Evolutionary conservation across 73 alveolate genomes (phyloP).

Genomic region (Urostyla sp.): DNA sequence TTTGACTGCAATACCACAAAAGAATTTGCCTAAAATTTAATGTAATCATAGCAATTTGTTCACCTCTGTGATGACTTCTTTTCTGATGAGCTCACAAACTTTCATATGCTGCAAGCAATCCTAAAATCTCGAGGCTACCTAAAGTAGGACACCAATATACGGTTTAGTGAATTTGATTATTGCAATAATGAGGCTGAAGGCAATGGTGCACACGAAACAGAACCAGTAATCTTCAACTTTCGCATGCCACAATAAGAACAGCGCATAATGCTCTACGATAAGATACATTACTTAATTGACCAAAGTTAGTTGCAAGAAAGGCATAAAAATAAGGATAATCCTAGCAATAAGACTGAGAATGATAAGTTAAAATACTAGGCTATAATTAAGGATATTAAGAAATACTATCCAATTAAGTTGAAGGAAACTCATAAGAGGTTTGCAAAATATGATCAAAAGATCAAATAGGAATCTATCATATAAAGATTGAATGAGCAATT

Average conservation of each 20-base stretch:
- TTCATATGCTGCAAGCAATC: constrained; percentile 13
- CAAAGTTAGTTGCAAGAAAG: constrained; percentile 19
- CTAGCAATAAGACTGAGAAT: background rate
- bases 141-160: background rate
- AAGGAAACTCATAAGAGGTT: constrained; percentile 4
- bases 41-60: constrained; percentile 33
- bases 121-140: constrained; percentile 9
- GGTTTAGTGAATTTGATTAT: background rate
- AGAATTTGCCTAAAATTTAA: constrained; percentile 12
- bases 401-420: constrained; percentile 34
- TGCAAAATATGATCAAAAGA: background rate
- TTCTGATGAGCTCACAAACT: constrained; percentile 47
- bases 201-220: constrained; percentile 10
- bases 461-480: background rate
- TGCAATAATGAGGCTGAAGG: background rate
- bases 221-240: constrained; percentile 44
- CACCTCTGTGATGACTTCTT: constrained; percentile 55
- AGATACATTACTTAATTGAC: constrained; percentile 24
- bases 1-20: constrained; percentile 27
- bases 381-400: constrained; percentile 24
- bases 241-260: constrained; percentile 35
- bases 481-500: background rate
- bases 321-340: constrained; percentile 10
- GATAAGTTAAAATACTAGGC: constrained; percentile 17
- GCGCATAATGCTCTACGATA: constrained; percentile 40